Base-by-base conservation (phyloP, 139 green algal species). In the Pleodorina starrii region DNA sequence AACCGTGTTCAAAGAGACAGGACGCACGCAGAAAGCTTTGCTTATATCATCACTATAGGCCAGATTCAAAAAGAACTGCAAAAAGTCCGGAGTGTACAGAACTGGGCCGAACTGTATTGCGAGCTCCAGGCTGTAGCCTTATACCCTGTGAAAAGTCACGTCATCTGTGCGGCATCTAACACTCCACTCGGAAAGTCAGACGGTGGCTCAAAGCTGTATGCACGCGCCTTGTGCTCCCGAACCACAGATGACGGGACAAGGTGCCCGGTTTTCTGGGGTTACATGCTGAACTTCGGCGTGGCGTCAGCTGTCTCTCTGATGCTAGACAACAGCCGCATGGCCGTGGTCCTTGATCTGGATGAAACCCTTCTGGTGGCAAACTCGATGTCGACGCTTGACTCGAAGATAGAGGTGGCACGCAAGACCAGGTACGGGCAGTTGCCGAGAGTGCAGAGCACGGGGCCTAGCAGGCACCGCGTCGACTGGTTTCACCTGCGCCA, bases 321-420 rank as follows among this genome's bases (percentile, higher is more conserved):
- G 90, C 83, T 98, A 51, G 90, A 95, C 17, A 82, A 46, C 57
- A 89, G 78, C 25, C 92, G 93, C 23, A 92, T 98, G 83, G 93
- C 93, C 2, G 81, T 98, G 17, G 91, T 98, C 36, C 95, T 98
- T 89, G 97, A 98, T 74, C 84, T 98, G 82, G 97, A 98, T 82
- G 97, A 98, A 79, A 98, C 97, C 0, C 90, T 98, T 76, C 87
- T 98, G 69, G 90, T 95, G 43, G 96, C 96, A n/a, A 90, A 93
- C 84, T 89, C 73, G 4, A 42, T 83, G n/a, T 90, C 89, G 50
- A 94, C 91, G 75, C 84, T 97, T 73, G 42, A 87, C n/a, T 82
- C 72, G 36, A 90, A 90, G 85, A 90, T 90, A 16, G 54, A 84
- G 27, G 85, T 74, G 25, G 54, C 73, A 48, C 36, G 50, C 2